Evolutionary conservation across 164 flowering plant species (phyloP).

Genomic region (Chloranthus sessilifolius): DNA sequence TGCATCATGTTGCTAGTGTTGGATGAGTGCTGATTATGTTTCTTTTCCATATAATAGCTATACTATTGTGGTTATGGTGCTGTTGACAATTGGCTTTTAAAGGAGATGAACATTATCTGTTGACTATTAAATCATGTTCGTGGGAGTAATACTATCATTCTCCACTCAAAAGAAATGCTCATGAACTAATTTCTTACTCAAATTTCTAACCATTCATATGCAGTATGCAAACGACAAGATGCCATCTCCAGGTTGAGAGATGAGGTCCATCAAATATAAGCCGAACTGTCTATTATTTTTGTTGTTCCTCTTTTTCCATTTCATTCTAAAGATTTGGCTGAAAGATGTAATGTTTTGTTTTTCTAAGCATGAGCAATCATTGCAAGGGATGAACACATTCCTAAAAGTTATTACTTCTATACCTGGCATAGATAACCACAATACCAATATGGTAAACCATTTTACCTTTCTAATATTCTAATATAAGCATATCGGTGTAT

Average conservation of each 20-base stretch:
- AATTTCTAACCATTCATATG: slow-evolving; percentile 12
- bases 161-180: too few relatives aligned
- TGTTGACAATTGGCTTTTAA: too few relatives aligned
- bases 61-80: too few relatives aligned
- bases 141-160: too few relatives aligned
- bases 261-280: slow-evolving; percentile 60
- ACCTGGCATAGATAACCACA: slow-evolving; percentile 78
- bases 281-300: not conserved
- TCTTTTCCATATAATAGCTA: too few relatives aligned
- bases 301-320: not conserved
- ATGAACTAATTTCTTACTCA: slow-evolving; percentile 7
- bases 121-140: too few relatives aligned
- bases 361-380: slow-evolving; percentile 57
- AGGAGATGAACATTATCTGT: too few relatives aligned
- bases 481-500: too few relatives aligned
- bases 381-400: slow-evolving; percentile 62
- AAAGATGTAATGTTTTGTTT: slow-evolving; percentile 12
- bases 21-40: too few relatives aligned
- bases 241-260: slow-evolving; percentile 49
- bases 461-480: too few relatives aligned
- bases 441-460: slow-evolving; percentile 68
- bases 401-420: slow-evolving; percentile 66
- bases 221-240: slow-evolving; percentile 73
- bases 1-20: too few relatives aligned
- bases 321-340: slow-evolving; percentile 12